Base-by-base conservation (phyloP, 139 green algal genomes). In the Tetraselmis chui region DNA sequence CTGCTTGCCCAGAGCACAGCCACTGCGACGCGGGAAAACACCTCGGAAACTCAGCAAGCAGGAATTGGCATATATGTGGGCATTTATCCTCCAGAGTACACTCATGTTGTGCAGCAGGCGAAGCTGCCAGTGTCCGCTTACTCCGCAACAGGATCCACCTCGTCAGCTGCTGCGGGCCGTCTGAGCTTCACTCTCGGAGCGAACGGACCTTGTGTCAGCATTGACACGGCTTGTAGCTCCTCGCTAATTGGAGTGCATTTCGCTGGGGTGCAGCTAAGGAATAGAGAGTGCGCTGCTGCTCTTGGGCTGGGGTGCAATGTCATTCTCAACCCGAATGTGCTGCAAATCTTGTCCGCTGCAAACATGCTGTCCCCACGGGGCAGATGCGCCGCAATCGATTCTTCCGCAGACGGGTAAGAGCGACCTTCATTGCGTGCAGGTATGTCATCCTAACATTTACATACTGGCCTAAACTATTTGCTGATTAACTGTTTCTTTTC, bases 181-280 rank as follows among this genome's bases (percentile, higher is more conserved):
- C 45, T 67, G 45, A 67, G 45, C 18, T 67, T 67, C 45, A 67
- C 45, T 5, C 45, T 67, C 5, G 45, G 45, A 18, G 45, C 45
- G 11, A 67, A 67, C 45, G 90, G 90, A 26, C 89, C 89, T 0
- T 90, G 82, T 29, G 76, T 91, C 26, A 84, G 59, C 32, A 90
- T 86, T 25, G 90, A 93, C 79, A 93, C 90, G 0, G 90, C 90
- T 0, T 93, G 90, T 79, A 89, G 83, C 29, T 89, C 85, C 2
- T 93, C 90, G 0, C 77, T 93, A 31, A 89, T 93, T 18, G 82
- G 80, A 0, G 29, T 81, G n/a, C 87, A 92, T 59, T 25, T 89
- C 31, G 87, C 87, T 0, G 45, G 18, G 18, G 45, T 67, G 45
- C 45, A 67, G 45, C 45, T 67, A 18, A 67, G 45, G 45, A 67